Base-by-base conservation (phyloP, 257 asterid genomes). In the Salvia hispanica region DNA sequence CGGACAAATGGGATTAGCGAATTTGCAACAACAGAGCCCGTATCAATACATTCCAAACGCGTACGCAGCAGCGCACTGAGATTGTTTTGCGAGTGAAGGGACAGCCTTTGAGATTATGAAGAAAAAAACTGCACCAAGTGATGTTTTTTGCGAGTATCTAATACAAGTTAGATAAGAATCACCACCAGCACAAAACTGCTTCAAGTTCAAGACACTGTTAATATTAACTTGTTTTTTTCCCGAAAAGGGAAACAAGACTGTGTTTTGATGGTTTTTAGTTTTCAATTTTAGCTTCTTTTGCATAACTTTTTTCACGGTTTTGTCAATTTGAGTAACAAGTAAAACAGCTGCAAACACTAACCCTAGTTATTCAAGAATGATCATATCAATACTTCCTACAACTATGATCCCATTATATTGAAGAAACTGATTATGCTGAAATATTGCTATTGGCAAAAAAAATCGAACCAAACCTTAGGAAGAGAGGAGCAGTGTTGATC, bases 1-100 rank as follows among this genome's bases (percentile, higher is more conserved):
- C 72, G 96, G 95, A 33, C 85, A 81, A 16, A 77, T 81, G 59
- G 89, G 88, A 16, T 76, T 85, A 48, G 72, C 73, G 40, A 79
- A 64, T 50, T 45, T 74, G 57, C 75, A 77, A 11, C 76, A 78
- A 48, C 73, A 76, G 37, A 71, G 65, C 50, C 68, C 76, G 9
- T 81, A 81, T 71, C 74, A 65, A 4, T 73, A 73, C 42, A 12
- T 25, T 3, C 48, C 67, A 12, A 67, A 66, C n/a, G 71, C 65
- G 31, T 71, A 60, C 45, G 25, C 62, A 21, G 52, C 36, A 39
- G 51, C 63, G 61, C 58, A 34, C 18, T 9, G 28, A 50, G 52
- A 39, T 28, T 36, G 61, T 40, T 50, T 45, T 33, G 37, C 45
- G 10, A 25, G 42, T 55, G 52, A 33, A 36, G 71, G 52, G 37